Evolutionary conservation across 2,329 filamentous ascomycete genomes (phyloP).

Genomic region (Botrytis cinerea): DNA sequence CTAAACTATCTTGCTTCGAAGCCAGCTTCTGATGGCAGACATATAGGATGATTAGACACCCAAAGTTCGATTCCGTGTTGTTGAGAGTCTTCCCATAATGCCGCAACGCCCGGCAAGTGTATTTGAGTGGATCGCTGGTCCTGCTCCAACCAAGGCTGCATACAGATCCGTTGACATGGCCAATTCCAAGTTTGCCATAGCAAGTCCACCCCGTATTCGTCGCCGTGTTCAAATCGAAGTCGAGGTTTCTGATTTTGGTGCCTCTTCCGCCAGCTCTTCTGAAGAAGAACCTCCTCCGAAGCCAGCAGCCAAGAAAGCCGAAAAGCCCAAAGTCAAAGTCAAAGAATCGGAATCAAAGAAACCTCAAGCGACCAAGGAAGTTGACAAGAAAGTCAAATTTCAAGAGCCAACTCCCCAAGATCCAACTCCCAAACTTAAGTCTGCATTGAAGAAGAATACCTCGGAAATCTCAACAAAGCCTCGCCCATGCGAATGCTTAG

Average conservation of each 20-base stretch:
- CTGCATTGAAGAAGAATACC: constrained; percentile 12
- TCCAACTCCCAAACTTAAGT: constrained; percentile 16
- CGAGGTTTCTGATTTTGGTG: constrained; percentile 8
- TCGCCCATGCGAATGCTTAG: constrained; percentile 8
- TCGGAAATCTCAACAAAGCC: neutral
- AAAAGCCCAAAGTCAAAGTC: neutral
- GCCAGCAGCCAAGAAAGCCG: neutral
- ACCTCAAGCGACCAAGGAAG: neutral
- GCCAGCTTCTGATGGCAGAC: neutral
- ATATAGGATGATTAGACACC: neutral
- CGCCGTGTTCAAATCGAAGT: constrained; percentile 10
- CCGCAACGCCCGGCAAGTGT: constrained; percentile 16
- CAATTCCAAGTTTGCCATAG: neutral
- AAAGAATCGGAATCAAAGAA: neutral
- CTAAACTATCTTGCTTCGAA: neutral
- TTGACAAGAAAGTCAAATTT: constrained; percentile 17
- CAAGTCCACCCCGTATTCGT: neutral
- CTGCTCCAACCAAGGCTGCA: constrained; percentile 8
- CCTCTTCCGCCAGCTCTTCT: neutral
- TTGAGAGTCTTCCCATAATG: neutral
- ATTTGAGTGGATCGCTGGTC: constrained; percentile 11
- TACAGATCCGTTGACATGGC: neutral
- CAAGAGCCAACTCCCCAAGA: neutral
- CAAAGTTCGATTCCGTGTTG: neutral
- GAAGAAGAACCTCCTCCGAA: constrained; percentile 6